Percentiles rank a stretch among this genome's conserved stretches.
Evolutionary conservation across 306 rosid species (phyloP).

Genomic region (Prunus mira): DNA sequence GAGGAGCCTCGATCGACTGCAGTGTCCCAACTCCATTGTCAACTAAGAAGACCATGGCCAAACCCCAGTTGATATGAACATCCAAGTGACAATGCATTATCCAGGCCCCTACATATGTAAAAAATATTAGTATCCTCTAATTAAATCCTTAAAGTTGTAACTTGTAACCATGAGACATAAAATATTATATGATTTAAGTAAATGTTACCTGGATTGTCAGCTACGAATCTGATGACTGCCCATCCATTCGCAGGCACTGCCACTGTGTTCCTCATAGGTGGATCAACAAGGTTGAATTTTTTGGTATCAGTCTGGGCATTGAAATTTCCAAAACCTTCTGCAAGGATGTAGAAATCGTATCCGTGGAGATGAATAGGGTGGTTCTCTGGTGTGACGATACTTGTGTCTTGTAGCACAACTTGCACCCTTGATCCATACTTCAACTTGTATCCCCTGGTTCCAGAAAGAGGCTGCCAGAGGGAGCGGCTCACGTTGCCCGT

Average conservation of each 20-base stretch:
- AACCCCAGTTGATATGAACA: conserved; percentile 87
- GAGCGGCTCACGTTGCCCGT: conserved; percentile 86
- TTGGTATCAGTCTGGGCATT: conserved; percentile 50
- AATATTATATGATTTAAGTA: too few relatives aligned
- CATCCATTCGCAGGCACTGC: conserved; percentile 85
- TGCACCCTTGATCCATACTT: conserved; percentile 77
- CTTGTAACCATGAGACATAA: background rate
- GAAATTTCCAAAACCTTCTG: conserved; percentile 88
- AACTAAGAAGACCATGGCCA: conserved; percentile 85
- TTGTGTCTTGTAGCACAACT: conserved; percentile 80
- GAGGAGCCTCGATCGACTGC: conserved; percentile 72
- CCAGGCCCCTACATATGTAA: conserved; percentile 68
- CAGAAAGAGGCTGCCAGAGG: conserved; percentile 64
- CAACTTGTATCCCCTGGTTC: conserved; percentile 60
- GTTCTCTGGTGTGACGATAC: conserved; percentile 70
- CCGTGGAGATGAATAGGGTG: conserved; percentile 96
- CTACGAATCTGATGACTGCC: conserved; percentile 91
- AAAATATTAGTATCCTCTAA: background rate
- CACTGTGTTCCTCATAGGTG: conserved; percentile 82
- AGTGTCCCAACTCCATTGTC: conserved; percentile 72
- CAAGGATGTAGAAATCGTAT: conserved; percentile 77
- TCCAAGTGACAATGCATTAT: conserved; percentile 94
- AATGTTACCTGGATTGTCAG: conserved; percentile 84
- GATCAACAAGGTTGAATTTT: conserved; percentile 86
- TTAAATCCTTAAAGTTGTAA: background rate